These are phyloP conservation scores for Aleurites moluccanus DNA, from an alignment of 441 rosid species.

Conservation along the genomic window DNA sequence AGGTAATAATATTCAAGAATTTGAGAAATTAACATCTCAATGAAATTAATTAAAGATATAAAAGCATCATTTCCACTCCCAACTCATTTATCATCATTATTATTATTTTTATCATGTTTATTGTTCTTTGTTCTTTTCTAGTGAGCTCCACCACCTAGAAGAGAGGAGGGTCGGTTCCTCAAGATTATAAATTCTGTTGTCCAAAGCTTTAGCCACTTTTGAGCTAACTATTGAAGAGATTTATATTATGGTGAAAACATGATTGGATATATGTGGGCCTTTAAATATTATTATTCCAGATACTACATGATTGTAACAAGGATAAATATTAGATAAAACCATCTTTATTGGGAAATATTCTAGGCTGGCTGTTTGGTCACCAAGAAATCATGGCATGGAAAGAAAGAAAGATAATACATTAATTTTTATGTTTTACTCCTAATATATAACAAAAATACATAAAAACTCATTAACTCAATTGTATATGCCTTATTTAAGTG, in stretches of 20 bases:
- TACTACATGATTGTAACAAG: slow-evolving; percentile 34
- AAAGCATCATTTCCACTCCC: slow-evolving; percentile 16
- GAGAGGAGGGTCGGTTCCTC: slow-evolving; percentile 25
- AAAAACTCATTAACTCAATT: not conserved
- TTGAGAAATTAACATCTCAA: not conserved
- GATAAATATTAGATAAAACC: slow-evolving; percentile 29
- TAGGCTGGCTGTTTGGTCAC: slow-evolving; percentile 19
- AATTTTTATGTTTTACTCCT: too few species aligned
- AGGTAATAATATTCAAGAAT: too few species aligned
- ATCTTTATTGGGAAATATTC: slow-evolving; percentile 20
- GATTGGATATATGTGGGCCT: slow-evolving; percentile 46
- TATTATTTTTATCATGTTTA: slow-evolving; percentile 8
- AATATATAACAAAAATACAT: not conserved
- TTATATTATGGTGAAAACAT: slow-evolving; percentile 28
- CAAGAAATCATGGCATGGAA: slow-evolving; percentile 11
- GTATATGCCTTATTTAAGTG: not conserved
- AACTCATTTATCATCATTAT: not conserved
- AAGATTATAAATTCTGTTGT: slow-evolving; percentile 32
- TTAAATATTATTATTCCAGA: slow-evolving; percentile 31
- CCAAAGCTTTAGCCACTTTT: slow-evolving; percentile 18
- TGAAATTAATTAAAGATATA: slow-evolving; percentile 1
- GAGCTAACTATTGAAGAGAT: slow-evolving; percentile 20
- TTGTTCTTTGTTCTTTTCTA: slow-evolving; percentile 17
- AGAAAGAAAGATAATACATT: not conserved
- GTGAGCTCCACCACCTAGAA: slow-evolving; percentile 23